A percentile compares a stretch with the other conserved stretches of the same genome.
Evolutionary conservation across 306 rosid species (phyloP).

Genomic region (Vigna hirtella): DNA sequence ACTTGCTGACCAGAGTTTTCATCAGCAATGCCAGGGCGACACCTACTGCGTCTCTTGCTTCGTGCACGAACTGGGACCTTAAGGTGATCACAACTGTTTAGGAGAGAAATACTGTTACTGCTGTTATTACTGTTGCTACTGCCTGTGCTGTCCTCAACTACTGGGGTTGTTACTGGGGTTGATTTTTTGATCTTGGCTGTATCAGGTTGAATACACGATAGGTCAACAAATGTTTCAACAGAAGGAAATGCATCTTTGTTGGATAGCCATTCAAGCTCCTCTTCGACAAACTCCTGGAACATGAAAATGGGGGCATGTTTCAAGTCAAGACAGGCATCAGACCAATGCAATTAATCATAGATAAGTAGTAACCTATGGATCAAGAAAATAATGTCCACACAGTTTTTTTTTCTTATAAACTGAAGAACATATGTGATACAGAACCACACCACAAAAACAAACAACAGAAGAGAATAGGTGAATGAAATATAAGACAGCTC

Average conservation of each 20-base stretch:
- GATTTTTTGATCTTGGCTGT: conserved; percentile 52
- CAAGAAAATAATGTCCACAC: background rate
- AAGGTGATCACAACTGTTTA: conserved; percentile 59
- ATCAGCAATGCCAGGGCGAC: conserved; percentile 39
- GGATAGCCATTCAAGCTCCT: conserved; percentile 88
- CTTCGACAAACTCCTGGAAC: conserved; percentile 65
- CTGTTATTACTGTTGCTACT: conserved; percentile 58
- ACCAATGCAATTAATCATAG: conserved; percentile 11
- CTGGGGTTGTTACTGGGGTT: conserved; percentile 53
- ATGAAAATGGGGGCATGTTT: background rate
- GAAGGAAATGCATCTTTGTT: conserved; percentile 86
- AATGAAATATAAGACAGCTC: too few relatives aligned
- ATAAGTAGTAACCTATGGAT: conserved; percentile 5
- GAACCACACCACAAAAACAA: too few relatives aligned
- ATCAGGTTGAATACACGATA: conserved; percentile 47
- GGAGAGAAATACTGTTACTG: conserved; percentile 48
- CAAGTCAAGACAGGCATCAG: conserved; percentile 34
- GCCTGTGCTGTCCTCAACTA: conserved; percentile 59
- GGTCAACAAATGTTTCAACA: conserved; percentile 61
- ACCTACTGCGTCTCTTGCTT: conserved; percentile 59
- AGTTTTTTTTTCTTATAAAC: background rate
- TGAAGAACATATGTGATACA: background rate
- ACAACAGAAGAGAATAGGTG: too few relatives aligned
- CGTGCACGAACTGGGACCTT: conserved; percentile 72
- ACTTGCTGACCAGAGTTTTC: conserved; percentile 41